A percentile compares a stretch with the other conserved stretches of the same genome.
phyloP scores from a whole-genome alignment of 495 filamentous ascomycete genomes.

The Clohesyomyces aquaticus region DNA sequence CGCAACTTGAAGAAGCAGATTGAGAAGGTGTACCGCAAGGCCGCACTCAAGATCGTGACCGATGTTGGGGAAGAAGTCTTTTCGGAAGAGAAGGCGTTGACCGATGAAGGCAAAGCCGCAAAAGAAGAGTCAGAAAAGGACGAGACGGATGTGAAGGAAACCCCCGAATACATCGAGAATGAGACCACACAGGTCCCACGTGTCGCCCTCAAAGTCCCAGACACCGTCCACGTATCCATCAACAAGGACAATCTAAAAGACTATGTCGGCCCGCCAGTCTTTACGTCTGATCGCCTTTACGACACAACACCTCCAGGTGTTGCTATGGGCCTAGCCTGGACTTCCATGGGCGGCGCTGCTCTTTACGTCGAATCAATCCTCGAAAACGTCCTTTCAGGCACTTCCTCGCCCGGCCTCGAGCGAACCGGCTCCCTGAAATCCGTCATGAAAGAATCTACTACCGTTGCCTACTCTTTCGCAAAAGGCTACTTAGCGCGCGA shows the following conservation, averaged over 20 bases:
- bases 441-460: slow-evolving; percentile 97
- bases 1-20: slow-evolving; percentile 99
- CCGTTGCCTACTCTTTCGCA: slow-evolving; percentile 94
- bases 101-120: slow-evolving; percentile 84
- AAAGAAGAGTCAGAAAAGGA: slow-evolving; percentile 70
- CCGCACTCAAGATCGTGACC: slow-evolving; percentile 94
- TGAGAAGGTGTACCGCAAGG: slow-evolving; percentile 98
- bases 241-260: slow-evolving; percentile 90
- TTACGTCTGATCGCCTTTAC: slow-evolving; percentile 94
- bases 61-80: slow-evolving; percentile 88
- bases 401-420: slow-evolving; percentile 76
- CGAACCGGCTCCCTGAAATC: slow-evolving; percentile 92
- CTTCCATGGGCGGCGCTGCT: slow-evolving; percentile 94
- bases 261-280: slow-evolving; percentile 94
- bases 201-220: slow-evolving; percentile 80
- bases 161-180: slow-evolving; percentile 64
- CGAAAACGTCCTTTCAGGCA: slow-evolving; percentile 71
- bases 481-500: slow-evolving; percentile 82
- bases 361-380: slow-evolving; percentile 97
- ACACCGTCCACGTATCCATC: slow-evolving; percentile 84
- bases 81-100: slow-evolving; percentile 80
- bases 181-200: slow-evolving; percentile 77
- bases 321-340: slow-evolving; percentile 98
- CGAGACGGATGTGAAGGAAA: slow-evolving; percentile 59
- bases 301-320: slow-evolving; percentile 95